Conservation (phyloP, 2,329 filamentous ascomycete genomes). For the Phialemonium atrogriseum region DNA sequence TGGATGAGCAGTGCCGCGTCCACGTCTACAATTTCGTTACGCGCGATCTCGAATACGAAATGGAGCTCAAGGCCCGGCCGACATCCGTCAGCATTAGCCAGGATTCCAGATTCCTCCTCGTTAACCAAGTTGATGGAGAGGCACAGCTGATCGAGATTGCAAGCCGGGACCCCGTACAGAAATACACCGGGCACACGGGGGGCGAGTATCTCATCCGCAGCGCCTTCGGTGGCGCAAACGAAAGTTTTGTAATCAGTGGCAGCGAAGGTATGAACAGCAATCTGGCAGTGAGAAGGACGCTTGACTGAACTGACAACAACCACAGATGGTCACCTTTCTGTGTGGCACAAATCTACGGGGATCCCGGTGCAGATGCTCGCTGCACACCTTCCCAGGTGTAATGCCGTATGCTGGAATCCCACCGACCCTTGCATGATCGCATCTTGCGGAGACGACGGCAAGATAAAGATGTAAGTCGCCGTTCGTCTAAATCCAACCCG, state of each 20-base stretch:
- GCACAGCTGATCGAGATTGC: slow-evolving; percentile 73
- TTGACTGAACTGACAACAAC: slow-evolving; percentile 6
- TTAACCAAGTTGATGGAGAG: slow-evolving; percentile 72
- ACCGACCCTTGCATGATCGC: slow-evolving; percentile 76
- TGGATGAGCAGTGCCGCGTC: slow-evolving; percentile 61
- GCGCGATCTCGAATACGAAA: slow-evolving; percentile 65
- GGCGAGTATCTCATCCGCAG: slow-evolving; percentile 73
- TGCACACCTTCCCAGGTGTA: slow-evolving; percentile 71
- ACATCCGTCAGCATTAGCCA: slow-evolving; percentile 75
- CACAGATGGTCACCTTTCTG: slow-evolving; percentile 60
- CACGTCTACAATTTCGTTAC: slow-evolving; percentile 77
- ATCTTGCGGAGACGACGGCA: slow-evolving; percentile 80
- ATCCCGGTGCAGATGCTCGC: slow-evolving; percentile 65
- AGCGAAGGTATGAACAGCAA: slow-evolving; percentile 61
- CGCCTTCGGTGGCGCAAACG: slow-evolving; percentile 78
- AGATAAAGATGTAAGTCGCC: slow-evolving; percentile 70
- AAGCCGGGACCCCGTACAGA: slow-evolving; percentile 61
- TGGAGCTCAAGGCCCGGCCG: slow-evolving; percentile 59
- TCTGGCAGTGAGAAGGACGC: background rate
- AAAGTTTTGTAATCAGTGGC: slow-evolving; percentile 86
- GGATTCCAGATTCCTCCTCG: slow-evolving; percentile 72
- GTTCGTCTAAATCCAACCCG: background rate
- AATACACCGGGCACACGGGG: slow-evolving; percentile 68
- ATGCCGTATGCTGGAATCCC: slow-evolving; percentile 85
- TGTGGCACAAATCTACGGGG: slow-evolving; percentile 86